These are phyloP conservation scores for Phylloporus arenicola DNA, from an alignment of 768 basidiomycete species.

Conservation along the genomic window DNA sequence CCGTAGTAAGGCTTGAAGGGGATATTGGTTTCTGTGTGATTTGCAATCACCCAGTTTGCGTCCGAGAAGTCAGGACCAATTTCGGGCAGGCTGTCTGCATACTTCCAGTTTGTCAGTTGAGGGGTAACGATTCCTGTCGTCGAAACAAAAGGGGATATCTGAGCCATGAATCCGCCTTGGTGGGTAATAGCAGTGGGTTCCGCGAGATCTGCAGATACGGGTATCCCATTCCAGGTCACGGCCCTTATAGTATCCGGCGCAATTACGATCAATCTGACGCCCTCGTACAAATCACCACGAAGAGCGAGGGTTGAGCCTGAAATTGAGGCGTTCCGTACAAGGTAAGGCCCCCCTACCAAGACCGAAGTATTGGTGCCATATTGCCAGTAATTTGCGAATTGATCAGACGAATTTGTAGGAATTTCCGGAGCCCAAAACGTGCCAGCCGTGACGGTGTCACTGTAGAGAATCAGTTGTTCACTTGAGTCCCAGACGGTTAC, in stretches of 20 bases:
- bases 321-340: slow-evolving; percentile 53
- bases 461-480: slow-evolving; percentile 61
- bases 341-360: slow-evolving; percentile 60
- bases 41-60: slow-evolving; percentile 55
- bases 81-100: slow-evolving; percentile 72
- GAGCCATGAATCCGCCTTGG: slow-evolving; percentile 46
- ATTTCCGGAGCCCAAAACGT: slow-evolving; percentile 77
- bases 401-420: slow-evolving; percentile 32
- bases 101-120: slow-evolving; percentile 64
- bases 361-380: slow-evolving; percentile 67
- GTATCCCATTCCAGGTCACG: slow-evolving; percentile 70
- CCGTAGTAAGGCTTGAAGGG: slow-evolving; percentile 66
- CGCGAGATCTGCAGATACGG: slow-evolving; percentile 35
- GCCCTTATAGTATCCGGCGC: slow-evolving; percentile 47
- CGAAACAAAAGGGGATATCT: slow-evolving; percentile 33
- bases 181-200: slow-evolving; percentile 24
- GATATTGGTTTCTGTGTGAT: slow-evolving; percentile 70
- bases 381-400: slow-evolving; percentile 61
- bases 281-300: slow-evolving; percentile 62
- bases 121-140: slow-evolving; percentile 38
- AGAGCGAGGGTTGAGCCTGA: slow-evolving; percentile 49
- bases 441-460: slow-evolving; percentile 58
- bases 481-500: slow-evolving; percentile 63
- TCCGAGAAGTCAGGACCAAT: slow-evolving; percentile 54
- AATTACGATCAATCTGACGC: slow-evolving; percentile 56